Percentiles rank a stretch among this genome's conserved stretches.
Evolutionary conservation across 805 yeast genomes (phyloP).

Genomic region (Nakazawaea anatomiae): DNA sequence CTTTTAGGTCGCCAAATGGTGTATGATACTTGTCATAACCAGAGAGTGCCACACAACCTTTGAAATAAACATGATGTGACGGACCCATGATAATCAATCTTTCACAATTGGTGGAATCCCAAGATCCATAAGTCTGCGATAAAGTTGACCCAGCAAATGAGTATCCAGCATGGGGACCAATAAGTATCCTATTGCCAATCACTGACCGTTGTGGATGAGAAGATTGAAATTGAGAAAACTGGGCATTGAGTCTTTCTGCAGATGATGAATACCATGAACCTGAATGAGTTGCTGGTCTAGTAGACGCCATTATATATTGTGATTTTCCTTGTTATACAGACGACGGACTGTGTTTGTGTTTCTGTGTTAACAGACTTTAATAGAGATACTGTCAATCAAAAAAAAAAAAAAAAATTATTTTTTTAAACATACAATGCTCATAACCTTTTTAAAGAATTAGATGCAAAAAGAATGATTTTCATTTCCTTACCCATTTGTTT

Average conservation of each 20-base stretch:
- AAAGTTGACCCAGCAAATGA: constrained; percentile 72
- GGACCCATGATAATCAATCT: constrained; percentile 86
- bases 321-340: too few relatives aligned
- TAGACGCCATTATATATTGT: not conserved
- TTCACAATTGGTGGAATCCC: constrained; percentile 53
- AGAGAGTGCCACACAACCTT: constrained; percentile 50
- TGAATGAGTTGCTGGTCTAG: constrained; percentile 71
- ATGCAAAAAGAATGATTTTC: too few relatives aligned
- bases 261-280: constrained; percentile 81
- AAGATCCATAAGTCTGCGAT: constrained; percentile 67
- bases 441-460: too few relatives aligned
- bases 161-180: constrained; percentile 89
- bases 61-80: constrained; percentile 82
- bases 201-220: constrained; percentile 24
- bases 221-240: constrained; percentile 43
- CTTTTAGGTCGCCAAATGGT: constrained; percentile 71
- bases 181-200: constrained; percentile 41
- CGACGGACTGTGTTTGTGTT: too few relatives aligned
- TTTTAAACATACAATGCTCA: too few relatives aligned
- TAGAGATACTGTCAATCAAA: too few relatives aligned
- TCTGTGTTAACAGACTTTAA: too few relatives aligned
- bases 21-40: constrained; percentile 58
- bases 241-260: constrained; percentile 34
- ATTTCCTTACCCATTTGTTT: too few relatives aligned
- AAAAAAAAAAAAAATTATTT: too few relatives aligned